Conservation (phyloP, 1,284 basidiomycete genomes). For the Takashimella koratensis region DNA sequence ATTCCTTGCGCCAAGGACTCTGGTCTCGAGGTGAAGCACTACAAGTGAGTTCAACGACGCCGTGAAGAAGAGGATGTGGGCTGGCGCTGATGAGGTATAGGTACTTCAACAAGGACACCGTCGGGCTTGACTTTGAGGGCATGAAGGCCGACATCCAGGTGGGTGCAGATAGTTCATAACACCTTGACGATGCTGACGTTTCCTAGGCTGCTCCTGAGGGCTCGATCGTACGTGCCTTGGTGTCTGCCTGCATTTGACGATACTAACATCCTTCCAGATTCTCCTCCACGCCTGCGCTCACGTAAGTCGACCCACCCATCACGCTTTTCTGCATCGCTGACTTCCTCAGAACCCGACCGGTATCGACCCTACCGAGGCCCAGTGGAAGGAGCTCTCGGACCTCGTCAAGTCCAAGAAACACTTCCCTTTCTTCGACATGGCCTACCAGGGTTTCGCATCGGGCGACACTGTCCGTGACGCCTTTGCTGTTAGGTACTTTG, state of each 20-base stretch:
- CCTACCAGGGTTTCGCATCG: conserved; percentile 93
- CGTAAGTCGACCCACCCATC: conserved; percentile 41
- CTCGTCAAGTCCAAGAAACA: conserved; percentile 64
- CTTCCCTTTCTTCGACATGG: conserved; percentile 63
- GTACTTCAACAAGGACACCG: conserved; percentile 93
- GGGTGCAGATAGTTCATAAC: conserved; percentile 19
- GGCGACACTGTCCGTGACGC: conserved; percentile 86
- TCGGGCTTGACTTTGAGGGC: conserved; percentile 89
- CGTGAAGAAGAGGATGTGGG: neutral
- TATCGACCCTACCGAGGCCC: conserved; percentile 87
- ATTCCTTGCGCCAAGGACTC: conserved; percentile 80
- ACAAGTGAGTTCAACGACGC: conserved; percentile 54
- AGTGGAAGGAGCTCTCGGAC: conserved; percentile 90
- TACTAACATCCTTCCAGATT: conserved; percentile 29
- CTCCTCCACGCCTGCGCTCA: conserved; percentile 56
- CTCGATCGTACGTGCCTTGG: conserved; percentile 47
- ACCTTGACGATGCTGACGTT: conserved; percentile 6
- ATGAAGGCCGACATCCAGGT: conserved; percentile 83
- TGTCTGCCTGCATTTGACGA: neutral
- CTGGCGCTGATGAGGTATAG: conserved; percentile 7
- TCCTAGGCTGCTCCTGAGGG: conserved; percentile 50
- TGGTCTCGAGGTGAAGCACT: conserved; percentile 86
- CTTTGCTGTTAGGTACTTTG: conserved; percentile 92
- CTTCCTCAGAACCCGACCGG: conserved; percentile 96
- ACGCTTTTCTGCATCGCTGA: conserved; percentile 54